Evolutionary conservation across 345 rosid species (phyloP).

Genomic region (Triadica sebifera): DNA sequence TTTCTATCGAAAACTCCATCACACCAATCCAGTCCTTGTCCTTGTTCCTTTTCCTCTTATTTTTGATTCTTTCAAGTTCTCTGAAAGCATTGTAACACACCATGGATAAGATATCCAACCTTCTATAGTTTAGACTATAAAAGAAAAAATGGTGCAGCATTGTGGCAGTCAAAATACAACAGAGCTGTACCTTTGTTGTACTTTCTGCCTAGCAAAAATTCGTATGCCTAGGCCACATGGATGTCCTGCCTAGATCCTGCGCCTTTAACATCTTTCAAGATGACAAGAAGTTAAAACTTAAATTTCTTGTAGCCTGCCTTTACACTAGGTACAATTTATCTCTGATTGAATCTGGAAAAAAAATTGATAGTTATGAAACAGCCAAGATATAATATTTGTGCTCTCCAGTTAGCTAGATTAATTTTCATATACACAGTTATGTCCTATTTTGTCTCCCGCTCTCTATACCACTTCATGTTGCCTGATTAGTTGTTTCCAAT

Average conservation of each 20-base stretch:
- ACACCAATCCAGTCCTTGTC: not conserved
- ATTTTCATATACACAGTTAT: not conserved
- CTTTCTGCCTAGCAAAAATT: not conserved
- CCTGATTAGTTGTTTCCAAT: conserved; percentile 12
- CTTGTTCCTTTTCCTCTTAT: not conserved
- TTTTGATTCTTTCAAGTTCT: not conserved
- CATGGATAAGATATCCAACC: not conserved
- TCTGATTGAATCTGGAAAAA: not conserved
- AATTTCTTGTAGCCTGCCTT: not conserved
- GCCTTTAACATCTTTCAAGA: not conserved
- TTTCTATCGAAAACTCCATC: not conserved
- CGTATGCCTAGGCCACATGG: not conserved
- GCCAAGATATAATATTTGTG: not conserved
- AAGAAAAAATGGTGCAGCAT: not conserved
- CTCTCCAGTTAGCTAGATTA: not conserved
- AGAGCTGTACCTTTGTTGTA: not conserved
- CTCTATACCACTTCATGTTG: not conserved
- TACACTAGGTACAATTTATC: not conserved
- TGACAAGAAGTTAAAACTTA: not conserved
- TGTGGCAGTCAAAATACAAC: not conserved
- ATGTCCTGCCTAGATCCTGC: not conserved
- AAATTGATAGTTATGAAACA: not conserved
- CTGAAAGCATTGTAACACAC: not conserved
- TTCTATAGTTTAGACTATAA: not conserved
- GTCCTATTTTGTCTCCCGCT: not conserved